Percentiles rank a stretch among this genome's conserved stretches.
Conservation (phyloP, 192 early-diverging fungal genomes). For the Backusella luteola region DNA sequence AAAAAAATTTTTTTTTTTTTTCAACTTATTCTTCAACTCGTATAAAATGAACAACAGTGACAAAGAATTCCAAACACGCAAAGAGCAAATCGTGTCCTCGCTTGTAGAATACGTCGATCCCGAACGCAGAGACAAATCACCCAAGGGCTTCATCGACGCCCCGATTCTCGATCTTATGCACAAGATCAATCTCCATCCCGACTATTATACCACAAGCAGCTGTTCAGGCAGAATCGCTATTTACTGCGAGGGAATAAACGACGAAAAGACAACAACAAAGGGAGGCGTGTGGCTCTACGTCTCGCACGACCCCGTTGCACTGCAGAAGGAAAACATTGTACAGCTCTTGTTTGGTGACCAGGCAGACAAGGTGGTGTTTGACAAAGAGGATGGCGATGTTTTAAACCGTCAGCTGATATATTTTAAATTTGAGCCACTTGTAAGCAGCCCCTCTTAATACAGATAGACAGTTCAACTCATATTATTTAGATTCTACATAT, state of each 20-base stretch:
- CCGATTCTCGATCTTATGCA: slow-evolving; percentile 47
- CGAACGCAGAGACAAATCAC: slow-evolving; percentile 46
- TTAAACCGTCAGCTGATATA: slow-evolving; percentile 34
- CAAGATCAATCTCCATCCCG: slow-evolving; percentile 48
- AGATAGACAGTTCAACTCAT: too few species aligned
- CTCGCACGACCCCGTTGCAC: slow-evolving; percentile 43
- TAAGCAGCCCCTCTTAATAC: slow-evolving; percentile 15
- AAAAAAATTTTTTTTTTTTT: too few species aligned
- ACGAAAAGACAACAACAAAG: slow-evolving; percentile 34
- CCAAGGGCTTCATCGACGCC: slow-evolving; percentile 54
- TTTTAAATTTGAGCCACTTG: slow-evolving; percentile 58
- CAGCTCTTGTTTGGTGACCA: slow-evolving; percentile 37
- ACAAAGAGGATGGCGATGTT: background rate
- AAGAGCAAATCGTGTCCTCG: slow-evolving; percentile 20
- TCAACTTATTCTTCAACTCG: too few species aligned
- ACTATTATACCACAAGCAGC: slow-evolving; percentile 54
- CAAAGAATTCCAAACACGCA: slow-evolving; percentile 14
- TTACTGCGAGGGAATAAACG: slow-evolving; percentile 45
- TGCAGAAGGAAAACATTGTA: slow-evolving; percentile 25
- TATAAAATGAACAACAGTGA: background rate
- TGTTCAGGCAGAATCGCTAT: slow-evolving; percentile 54
- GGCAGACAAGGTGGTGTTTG: slow-evolving; percentile 3
- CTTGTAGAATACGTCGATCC: slow-evolving; percentile 40
- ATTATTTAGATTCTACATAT: slow-evolving; percentile 47
- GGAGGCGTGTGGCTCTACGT: slow-evolving; percentile 53